Percentiles rank a stretch among this genome's conserved stretches.
phyloP scores from a whole-genome alignment of 179 eudicot genomes.

The Silene noctiflora region DNA sequence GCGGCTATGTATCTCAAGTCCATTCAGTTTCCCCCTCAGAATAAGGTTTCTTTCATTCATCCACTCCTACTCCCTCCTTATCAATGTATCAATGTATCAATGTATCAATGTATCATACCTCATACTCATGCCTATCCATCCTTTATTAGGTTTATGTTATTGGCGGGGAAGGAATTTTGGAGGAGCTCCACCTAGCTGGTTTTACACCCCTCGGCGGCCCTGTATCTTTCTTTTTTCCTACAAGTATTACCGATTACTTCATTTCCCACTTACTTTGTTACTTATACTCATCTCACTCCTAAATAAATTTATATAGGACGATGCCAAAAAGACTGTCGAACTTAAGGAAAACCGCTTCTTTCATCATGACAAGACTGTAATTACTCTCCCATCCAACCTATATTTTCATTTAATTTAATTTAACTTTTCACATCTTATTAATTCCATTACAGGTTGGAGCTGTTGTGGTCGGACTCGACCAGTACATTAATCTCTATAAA shows the following conservation, averaged over 20 bases:
- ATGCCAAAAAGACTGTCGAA: slow-evolving; percentile 55
- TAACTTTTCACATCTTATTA: not conserved
- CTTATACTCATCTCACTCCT: not conserved
- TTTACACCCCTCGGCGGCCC: slow-evolving; percentile 83
- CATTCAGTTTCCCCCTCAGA: slow-evolving; percentile 53
- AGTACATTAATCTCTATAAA: slow-evolving; percentile 72
- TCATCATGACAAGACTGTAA: slow-evolving; percentile 79
- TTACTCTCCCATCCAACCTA: slow-evolving; percentile 6
- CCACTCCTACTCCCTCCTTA: no score
- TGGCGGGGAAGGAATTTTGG: slow-evolving; percentile 85
- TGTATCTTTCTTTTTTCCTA: slow-evolving; percentile 34
- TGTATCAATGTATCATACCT: no score
- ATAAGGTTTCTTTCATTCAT: slow-evolving; percentile 41
- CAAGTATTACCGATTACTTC: not conserved
- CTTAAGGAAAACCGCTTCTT: slow-evolving; percentile 48
- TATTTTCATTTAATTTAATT: not conserved
- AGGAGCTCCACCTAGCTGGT: slow-evolving; percentile 84
- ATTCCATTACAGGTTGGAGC: slow-evolving; percentile 73
- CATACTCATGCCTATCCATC: no score
- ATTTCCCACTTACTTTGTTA: no score
- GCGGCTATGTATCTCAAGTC: slow-evolving; percentile 92
- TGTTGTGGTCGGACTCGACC: slow-evolving; percentile 91
- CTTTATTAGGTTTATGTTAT: slow-evolving; percentile 72
- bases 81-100: no score
- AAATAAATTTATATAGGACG: slow-evolving; percentile 47